Evolutionary conservation across 2,329 filamentous ascomycete species (phyloP).

Genomic region (Penicillium brasilianum): DNA sequence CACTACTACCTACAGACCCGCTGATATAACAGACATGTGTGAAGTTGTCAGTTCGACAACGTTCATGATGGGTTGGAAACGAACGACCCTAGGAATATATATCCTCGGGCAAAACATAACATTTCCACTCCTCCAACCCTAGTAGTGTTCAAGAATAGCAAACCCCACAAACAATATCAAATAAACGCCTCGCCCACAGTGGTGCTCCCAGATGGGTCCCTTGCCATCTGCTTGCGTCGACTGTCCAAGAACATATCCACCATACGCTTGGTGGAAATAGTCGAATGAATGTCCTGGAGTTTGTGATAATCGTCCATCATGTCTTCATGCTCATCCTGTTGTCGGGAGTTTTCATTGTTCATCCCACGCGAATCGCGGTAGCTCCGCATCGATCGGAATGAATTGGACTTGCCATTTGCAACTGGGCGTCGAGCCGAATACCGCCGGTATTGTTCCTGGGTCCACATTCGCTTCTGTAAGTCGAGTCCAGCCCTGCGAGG

Average conservation of each 20-base stretch:
- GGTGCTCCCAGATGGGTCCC: slow-evolving; percentile 24
- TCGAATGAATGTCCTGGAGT: slow-evolving; percentile 30
- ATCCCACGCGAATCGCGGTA: slow-evolving; percentile 24
- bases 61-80: slow-evolving; percentile 1
- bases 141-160: background rate
- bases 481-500: slow-evolving; percentile 28
- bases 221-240: slow-evolving; percentile 34
- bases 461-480: slow-evolving; percentile 26
- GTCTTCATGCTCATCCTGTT: slow-evolving; percentile 23
- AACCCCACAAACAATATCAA: slow-evolving; percentile 24
- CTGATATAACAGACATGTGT: background rate
- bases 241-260: slow-evolving; percentile 45
- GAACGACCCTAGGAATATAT: slow-evolving; percentile 16
- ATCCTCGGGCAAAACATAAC: background rate
- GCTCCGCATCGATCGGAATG: slow-evolving; percentile 36
- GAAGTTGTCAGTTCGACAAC: slow-evolving; percentile 8
- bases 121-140: background rate
- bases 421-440: slow-evolving; percentile 31
- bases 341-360: slow-evolving; percentile 40
- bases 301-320: slow-evolving; percentile 27
- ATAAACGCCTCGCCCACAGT: slow-evolving; percentile 34
- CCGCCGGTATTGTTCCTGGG: slow-evolving; percentile 29
- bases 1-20: background rate
- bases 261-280: slow-evolving; percentile 44
- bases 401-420: slow-evolving; percentile 29